These are phyloP conservation scores for Bruguiera parviflora DNA, from an alignment of 345 rosid genomes.

Conservation along the genomic window DNA sequence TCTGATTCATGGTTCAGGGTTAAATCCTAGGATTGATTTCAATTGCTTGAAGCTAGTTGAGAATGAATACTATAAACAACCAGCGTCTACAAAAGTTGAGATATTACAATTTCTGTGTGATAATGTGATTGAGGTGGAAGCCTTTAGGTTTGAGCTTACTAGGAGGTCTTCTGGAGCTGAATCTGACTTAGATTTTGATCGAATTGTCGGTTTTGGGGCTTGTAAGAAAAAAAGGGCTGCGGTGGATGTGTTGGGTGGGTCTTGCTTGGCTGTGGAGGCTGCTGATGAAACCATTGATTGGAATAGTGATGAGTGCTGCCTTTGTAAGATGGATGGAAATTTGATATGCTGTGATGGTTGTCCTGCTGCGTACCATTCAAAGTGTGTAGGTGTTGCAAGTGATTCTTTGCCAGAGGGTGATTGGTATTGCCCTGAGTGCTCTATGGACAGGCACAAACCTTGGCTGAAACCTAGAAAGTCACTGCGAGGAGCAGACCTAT, in stretches of 20 bases:
- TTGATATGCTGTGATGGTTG: slow-evolving; percentile 98
- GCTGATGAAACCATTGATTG: slow-evolving; percentile 55
- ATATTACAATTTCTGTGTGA: slow-evolving; percentile 71
- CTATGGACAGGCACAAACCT: slow-evolving; percentile 48
- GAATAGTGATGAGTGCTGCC: slow-evolving; percentile 90
- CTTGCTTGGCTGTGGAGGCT: slow-evolving; percentile 50
- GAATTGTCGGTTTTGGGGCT: slow-evolving; percentile 43
- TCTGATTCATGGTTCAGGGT: slow-evolving; percentile 55
- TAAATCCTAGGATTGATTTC: slow-evolving; percentile 54
- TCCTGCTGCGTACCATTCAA: slow-evolving; percentile 98
- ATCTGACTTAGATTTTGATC: slow-evolving; percentile 57
- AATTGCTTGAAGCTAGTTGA: slow-evolving; percentile 50
- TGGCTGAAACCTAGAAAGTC: slow-evolving; percentile 53
- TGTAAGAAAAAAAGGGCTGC: slow-evolving; percentile 50
- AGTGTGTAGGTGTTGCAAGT: slow-evolving; percentile 79
- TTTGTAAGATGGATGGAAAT: slow-evolving; percentile 96
- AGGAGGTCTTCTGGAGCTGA: slow-evolving; percentile 68
- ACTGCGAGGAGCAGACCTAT: slow-evolving; percentile 79
- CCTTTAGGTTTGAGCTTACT: slow-evolving; percentile 66
- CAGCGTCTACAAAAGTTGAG: slow-evolving; percentile 61
- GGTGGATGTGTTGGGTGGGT: slow-evolving; percentile 45
- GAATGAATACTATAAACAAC: slow-evolving; percentile 68
- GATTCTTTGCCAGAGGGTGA: slow-evolving; percentile 91
- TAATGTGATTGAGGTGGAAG: slow-evolving; percentile 72
- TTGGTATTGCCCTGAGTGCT: slow-evolving; percentile 99